Conservation (phyloP, 2,329 filamentous ascomycete genomes). For the Penicillium sp. region DNA sequence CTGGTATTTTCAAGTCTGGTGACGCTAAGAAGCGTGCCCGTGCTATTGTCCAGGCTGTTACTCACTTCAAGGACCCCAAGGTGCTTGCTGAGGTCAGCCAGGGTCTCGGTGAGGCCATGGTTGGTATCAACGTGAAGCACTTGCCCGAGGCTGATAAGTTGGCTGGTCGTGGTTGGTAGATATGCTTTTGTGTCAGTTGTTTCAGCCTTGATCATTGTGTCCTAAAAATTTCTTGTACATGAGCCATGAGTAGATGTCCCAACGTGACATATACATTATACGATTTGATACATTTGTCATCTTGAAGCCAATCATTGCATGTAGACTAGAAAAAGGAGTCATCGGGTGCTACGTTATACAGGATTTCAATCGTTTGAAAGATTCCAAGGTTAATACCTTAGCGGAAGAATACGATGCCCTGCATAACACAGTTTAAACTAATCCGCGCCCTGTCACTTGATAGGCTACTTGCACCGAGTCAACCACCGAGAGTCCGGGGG, state of each 20-base stretch:
- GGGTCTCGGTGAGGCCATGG: constrained; percentile 95
- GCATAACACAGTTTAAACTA: too few species aligned
- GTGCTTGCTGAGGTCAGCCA: constrained; percentile 83
- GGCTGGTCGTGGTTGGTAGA: constrained; percentile 79
- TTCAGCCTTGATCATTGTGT: constrained; percentile 11
- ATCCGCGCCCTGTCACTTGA: too few species aligned
- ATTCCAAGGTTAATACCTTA: too few species aligned
- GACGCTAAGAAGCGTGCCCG: constrained; percentile 85
- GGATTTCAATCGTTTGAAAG: too few species aligned
- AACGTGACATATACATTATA: constrained; percentile 14
- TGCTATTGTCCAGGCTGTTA: constrained; percentile 92
- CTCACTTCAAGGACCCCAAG: constrained; percentile 82
- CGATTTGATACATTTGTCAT: not conserved
- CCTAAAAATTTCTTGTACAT: constrained; percentile 22
- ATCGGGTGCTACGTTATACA: too few species aligned
- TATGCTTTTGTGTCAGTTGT: constrained; percentile 4
- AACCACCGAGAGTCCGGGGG: too few species aligned
- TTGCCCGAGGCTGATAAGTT: constrained; percentile 80
- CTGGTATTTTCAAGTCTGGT: constrained; percentile 95
- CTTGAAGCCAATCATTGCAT: not conserved
- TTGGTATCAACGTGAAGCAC: constrained; percentile 81
- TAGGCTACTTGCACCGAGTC: too few species aligned
- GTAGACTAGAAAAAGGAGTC: too few species aligned
- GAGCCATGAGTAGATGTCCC: constrained; percentile 22
- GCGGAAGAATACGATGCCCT: too few species aligned